Evolutionary conservation across 225 moss, liverwort and hornwort genomes (phyloP), one percentile per base, ranked within the genome.

Genomic region (Sphagnum tenellum): DNA sequence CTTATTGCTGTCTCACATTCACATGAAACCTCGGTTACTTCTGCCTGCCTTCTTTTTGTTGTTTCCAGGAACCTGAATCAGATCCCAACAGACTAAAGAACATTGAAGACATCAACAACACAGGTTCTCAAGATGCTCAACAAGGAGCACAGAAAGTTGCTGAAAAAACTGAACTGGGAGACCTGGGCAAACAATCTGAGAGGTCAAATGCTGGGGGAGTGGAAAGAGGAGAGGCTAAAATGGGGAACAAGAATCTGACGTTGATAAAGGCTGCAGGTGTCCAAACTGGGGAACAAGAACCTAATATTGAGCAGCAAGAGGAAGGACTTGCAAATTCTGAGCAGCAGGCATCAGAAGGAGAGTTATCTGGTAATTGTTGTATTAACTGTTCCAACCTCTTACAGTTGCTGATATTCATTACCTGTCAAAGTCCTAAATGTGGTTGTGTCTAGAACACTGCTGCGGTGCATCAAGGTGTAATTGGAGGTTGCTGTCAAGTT

Each of bases 261-360:
- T 56, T 2, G 59, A 54, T 66, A n/a, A 67, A 29, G n/a, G 59
- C 46, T 63, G 8, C 10, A 10, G 49, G 69, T 45, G 59, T 52
- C 63, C 58, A 71, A 62, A 49, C 58, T 65, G 74, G 62, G 48
- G 66, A 77, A 12, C 14, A 29, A 13, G 3, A 7, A 13, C 9
- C 58, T 11, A 44, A 7, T 14, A 49, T 45, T 55, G 66, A 74
- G 64, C 48, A 49, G 11, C 66, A 63, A 3, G 56, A 66, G 64
- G 60, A 45, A 49, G 67, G 5, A 12, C 7, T 71, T 68, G 50
- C 8, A 49, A 45, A 63, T 57, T 52, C 51, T 50, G 58, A 71
- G 48, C 59, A 13, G 70, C 71, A 56, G 57, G 58, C 6, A 47
- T 56, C 63, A 61, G 66, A 73, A 48, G 48, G 45, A 59, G 66